Conservation (phyloP, 2,329 filamentous ascomycete species). For the Grosmannia penicillata region DNA sequence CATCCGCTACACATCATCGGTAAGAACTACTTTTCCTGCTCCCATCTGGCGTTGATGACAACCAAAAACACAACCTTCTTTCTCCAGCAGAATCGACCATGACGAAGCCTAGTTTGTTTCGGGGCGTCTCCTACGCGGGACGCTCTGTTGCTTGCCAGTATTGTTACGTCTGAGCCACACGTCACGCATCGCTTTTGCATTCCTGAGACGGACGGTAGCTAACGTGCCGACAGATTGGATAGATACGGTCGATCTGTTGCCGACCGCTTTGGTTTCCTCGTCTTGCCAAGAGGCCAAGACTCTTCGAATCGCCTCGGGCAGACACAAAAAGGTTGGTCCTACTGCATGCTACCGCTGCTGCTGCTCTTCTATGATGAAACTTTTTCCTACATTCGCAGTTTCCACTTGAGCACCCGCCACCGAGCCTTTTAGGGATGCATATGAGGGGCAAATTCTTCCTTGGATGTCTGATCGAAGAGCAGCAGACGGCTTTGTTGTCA, state of each 20-base stretch:
- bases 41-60: conserved; percentile 53
- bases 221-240: neutral
- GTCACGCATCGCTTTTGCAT: conserved; percentile 25
- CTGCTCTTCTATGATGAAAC: conserved; percentile 49
- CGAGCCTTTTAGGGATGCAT: conserved; percentile 50
- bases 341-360: conserved; percentile 2
- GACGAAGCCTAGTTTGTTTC: conserved; percentile 60
- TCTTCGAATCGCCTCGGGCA: too few relatives aligned
- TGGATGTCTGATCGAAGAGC: conserved; percentile 44
- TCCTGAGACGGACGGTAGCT: neutral
- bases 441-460: conserved; percentile 58
- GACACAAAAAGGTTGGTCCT: conserved; percentile 18
- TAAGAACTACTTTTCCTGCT: neutral
- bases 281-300: too few relatives aligned
- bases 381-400: conserved; percentile 73
- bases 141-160: conserved; percentile 87
- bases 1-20: neutral
- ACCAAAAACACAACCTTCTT: conserved; percentile 58
- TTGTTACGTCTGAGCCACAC: conserved; percentile 19
- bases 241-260: too few relatives aligned
- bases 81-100: conserved; percentile 81
- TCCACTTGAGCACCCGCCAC: conserved; percentile 58
- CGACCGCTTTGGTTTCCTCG: too few relatives aligned
- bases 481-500: neutral
- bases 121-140: conserved; percentile 33